Base-by-base conservation (phyloP, 2,329 filamentous ascomycete species). In the Ascocoryne sarcoides region DNA sequence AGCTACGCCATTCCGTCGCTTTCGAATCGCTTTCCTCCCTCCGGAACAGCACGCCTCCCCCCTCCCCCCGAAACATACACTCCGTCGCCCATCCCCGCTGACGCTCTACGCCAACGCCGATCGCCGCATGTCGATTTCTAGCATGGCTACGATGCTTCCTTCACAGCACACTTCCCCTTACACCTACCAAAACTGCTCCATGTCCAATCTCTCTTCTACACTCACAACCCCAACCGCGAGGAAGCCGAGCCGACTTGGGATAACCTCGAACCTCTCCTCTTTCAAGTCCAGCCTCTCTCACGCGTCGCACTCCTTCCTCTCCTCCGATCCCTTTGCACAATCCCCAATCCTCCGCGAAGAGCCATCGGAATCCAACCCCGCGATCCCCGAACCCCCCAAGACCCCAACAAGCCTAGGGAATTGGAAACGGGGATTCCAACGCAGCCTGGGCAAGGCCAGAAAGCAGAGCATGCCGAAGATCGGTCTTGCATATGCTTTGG, bases 271-370 rank as follows among this genome's bases (percentile, higher is more conserved):
- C 2, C 41, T 52, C 18, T 47, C 45, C 23, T 40, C 35, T 16
- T 47, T 43, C 15, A 49, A 44, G 18, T 36, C 14, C 18, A 45
- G 40, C 19, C 36, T 43, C 36, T 35, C 37, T 12, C 17, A 36
- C 4, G 26, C 21, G 15, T 36, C 41, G 10, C 48, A 53, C 32
- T 40, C 50, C n/a, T 58, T 58, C 44, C 48, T 58, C 9, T 29
- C 46, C 17, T 49, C 45, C 9, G 54, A 58, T 19, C 54, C 55
- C 14, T 58, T 52, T 20, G 46, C 47, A 10, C 34, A 40, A 39
- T 31, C 38, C 9, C 17, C n/a, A 36, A 31, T 10, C 36, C 36
- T 32, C 20, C 39, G 5, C 38, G 40, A 10, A 43, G 42, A 10
- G 23, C 31, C 12, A 41, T 39, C 7, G 16, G 28, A 15, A 18